Evolutionary conservation across 2,329 filamentous ascomycete species (phyloP).

Genomic region (Diaporthe sp.): DNA sequence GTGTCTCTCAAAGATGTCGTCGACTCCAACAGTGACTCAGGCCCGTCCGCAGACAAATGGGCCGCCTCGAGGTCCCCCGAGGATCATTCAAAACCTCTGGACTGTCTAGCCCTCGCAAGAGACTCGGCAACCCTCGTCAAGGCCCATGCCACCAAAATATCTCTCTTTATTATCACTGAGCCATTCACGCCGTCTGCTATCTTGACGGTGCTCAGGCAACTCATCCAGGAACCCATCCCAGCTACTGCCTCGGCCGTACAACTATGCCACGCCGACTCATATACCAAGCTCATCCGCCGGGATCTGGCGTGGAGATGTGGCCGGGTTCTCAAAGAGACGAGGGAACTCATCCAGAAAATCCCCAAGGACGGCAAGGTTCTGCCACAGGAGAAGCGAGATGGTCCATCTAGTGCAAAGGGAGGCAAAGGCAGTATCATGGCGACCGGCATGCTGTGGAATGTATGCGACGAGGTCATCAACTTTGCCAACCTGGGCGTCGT

Average conservation of each 20-base stretch:
- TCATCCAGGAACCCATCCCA: slow-evolving; percentile 80
- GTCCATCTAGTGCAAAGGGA: slow-evolving; percentile 47
- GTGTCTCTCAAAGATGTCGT: slow-evolving; percentile 34
- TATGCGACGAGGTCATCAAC: slow-evolving; percentile 79
- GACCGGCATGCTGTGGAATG: slow-evolving; percentile 86
- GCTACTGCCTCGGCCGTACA: slow-evolving; percentile 79
- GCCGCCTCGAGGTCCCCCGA: slow-evolving; percentile 38
- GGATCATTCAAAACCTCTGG: slow-evolving; percentile 47
- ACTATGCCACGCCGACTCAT: slow-evolving; percentile 70
- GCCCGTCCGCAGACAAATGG: slow-evolving; percentile 32
- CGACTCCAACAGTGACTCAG: slow-evolving; percentile 36
- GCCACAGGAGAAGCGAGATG: slow-evolving; percentile 60
- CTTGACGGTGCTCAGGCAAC: slow-evolving; percentile 75
- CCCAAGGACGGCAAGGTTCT: slow-evolving; percentile 68
- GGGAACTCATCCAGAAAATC: slow-evolving; percentile 70
- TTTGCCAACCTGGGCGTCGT: slow-evolving; percentile 77
- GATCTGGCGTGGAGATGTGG: slow-evolving; percentile 73
- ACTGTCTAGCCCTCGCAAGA: slow-evolving; percentile 76
- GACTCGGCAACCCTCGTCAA: slow-evolving; percentile 80
- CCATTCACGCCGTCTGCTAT: slow-evolving; percentile 88
- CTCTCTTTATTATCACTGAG: slow-evolving; percentile 85
- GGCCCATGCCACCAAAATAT: slow-evolving; percentile 89
- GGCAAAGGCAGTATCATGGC: slow-evolving; percentile 69
- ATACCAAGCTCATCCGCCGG: slow-evolving; percentile 72
- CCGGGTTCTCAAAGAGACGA: slow-evolving; percentile 73